phyloP scores from a whole-genome alignment of 164 flowering plant genomes.

The Hamamelis virginiana region DNA sequence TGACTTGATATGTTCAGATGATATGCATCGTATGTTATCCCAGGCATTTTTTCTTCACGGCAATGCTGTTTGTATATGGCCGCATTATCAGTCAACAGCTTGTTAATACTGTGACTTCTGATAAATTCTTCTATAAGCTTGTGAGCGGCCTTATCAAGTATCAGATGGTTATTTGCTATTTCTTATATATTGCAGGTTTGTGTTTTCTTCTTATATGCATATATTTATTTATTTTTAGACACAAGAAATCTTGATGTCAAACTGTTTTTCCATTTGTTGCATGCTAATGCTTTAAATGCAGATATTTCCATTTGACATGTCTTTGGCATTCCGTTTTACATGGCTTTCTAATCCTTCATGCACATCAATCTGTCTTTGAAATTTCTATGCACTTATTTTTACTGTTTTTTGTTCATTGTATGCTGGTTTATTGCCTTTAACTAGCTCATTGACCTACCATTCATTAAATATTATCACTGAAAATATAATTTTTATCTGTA shows the following conservation, averaged over 20 bases:
- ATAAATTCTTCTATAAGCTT: constrained; percentile 62
- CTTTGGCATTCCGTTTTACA: no score
- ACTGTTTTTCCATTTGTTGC: no score
- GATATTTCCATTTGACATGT: no score
- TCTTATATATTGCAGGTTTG: constrained; percentile 85
- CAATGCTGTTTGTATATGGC: constrained; percentile 88
- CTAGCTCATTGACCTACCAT: no score
- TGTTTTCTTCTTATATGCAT: not conserved
- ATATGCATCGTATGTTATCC: constrained; percentile 6
- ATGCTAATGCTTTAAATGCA: no score
- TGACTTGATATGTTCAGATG: not conserved
- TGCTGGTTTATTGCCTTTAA: not conserved
- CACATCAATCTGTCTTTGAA: not conserved
- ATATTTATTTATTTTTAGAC: no score
- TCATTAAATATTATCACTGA: constrained; percentile 1
- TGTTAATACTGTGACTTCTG: constrained; percentile 80
- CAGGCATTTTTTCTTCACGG: constrained; percentile 99
- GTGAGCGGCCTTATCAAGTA: constrained; percentile 76
- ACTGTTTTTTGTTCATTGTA: not conserved
- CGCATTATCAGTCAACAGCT: constrained; percentile 85
- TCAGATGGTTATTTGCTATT: constrained; percentile 89
- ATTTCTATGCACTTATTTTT: not conserved
- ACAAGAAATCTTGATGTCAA: no score
- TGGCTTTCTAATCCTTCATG: no score
- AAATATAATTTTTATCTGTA: not conserved